Evolutionary conservation across 768 basidiomycete genomes (phyloP).

Genomic region (Royoungia palumana): DNA sequence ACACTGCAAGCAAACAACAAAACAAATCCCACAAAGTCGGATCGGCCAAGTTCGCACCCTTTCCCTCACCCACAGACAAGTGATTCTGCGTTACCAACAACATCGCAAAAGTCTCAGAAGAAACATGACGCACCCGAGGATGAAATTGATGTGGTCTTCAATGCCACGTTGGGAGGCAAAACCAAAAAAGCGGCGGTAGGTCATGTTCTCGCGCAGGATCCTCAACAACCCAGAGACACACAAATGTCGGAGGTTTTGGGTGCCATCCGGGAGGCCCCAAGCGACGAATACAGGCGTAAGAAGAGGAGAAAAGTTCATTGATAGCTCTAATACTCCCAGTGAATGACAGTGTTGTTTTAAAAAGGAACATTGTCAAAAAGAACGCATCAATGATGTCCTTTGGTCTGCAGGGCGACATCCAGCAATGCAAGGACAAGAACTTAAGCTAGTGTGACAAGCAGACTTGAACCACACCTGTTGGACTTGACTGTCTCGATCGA

Average conservation of each 20-base stretch:
- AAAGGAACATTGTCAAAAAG: too few relatives aligned
- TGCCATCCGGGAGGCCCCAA: slow-evolving; percentile 58
- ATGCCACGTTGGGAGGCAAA: slow-evolving; percentile 53
- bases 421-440: too few relatives aligned
- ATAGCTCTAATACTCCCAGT: not conserved
- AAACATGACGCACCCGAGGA: slow-evolving; percentile 47
- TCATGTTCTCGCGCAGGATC: slow-evolving; percentile 7
- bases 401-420: too few relatives aligned
- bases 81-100: not conserved
- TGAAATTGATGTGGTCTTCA: slow-evolving; percentile 77
- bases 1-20: slow-evolving; percentile 53
- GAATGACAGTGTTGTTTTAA: too few relatives aligned
- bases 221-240: slow-evolving; percentile 28
- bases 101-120: slow-evolving; percentile 40
- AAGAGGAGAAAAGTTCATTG: slow-evolving; percentile 30
- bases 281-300: slow-evolving; percentile 37
- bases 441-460: too few relatives aligned
- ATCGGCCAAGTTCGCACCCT: slow-evolving; percentile 17
- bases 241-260: slow-evolving; percentile 50
- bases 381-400: too few relatives aligned
- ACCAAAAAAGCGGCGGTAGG: slow-evolving; percentile 52
- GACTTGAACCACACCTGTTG: too few relatives aligned
- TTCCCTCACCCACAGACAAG: not conserved
- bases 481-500: too few relatives aligned
- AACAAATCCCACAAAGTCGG: slow-evolving; percentile 11